Percentiles rank a stretch among this genome's conserved stretches.
These are phyloP conservation scores for Solanum habrochaites DNA, from an alignment of 257 asterid genomes.

Conservation along the genomic window DNA sequence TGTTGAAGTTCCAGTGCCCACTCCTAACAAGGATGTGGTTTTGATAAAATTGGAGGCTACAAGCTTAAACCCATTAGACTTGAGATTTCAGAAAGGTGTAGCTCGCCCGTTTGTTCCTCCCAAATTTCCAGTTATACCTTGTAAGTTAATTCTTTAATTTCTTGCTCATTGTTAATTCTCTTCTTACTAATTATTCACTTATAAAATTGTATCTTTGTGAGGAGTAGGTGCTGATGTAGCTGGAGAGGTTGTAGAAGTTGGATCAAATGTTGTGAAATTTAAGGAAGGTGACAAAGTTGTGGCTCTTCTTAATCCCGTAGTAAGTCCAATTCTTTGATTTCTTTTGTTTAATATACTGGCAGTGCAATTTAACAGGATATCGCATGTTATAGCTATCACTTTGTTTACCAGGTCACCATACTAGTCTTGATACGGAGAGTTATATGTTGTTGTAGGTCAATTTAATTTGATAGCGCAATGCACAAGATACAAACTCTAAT, in stretches of 20 bases:
- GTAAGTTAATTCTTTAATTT: conserved; percentile 13
- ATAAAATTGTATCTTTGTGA: neutral
- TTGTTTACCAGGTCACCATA: too few relatives aligned
- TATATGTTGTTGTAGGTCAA: neutral
- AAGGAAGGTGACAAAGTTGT: conserved; percentile 58
- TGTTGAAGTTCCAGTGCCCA: conserved; percentile 47
- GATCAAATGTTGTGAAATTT: conserved; percentile 34
- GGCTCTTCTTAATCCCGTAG: conserved; percentile 17
- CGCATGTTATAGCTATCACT: too few relatives aligned
- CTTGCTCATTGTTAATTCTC: neutral
- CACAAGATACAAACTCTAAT: neutral
- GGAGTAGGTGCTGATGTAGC: conserved; percentile 50
- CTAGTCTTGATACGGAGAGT: too few relatives aligned
- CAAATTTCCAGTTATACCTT: conserved; percentile 41
- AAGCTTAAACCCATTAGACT: conserved; percentile 56
- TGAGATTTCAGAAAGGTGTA: conserved; percentile 50
- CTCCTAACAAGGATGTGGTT: conserved; percentile 43
- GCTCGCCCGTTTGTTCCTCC: conserved; percentile 33
- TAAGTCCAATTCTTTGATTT: conserved; percentile 6
- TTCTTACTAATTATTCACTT: neutral
- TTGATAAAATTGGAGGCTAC: conserved; percentile 58
- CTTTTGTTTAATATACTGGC: too few relatives aligned
- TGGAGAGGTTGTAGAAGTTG: conserved; percentile 50
- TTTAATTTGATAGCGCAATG: neutral
- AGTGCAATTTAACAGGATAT: neutral